Evolutionary conservation across 306 rosid genomes (phyloP), one percentile per base, ranked within the genome.

Genomic region (Heteromeles arbutifolia): DNA sequence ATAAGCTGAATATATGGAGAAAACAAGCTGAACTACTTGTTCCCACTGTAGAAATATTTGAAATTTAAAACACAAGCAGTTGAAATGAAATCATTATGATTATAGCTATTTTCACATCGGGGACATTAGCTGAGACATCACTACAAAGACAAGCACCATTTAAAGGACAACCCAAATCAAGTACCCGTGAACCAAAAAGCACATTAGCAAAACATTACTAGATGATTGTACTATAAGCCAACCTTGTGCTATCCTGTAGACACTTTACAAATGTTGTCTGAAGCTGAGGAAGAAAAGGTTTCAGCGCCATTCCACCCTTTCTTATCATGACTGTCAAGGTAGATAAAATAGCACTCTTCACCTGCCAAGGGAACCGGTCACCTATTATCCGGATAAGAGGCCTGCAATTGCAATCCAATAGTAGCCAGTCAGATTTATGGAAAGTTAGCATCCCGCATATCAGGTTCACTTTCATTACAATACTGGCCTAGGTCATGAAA

Each of bases 281-380:
- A 78, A 95, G 88, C 86, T 95, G 99, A 83, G 99, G 99, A 82
- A 95, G 99, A 85, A 95, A 95, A 57, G 99, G 99, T 75, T 91
- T 92, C 78, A 95, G 76, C 31, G 91, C 87, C 56, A 92, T 86
- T 70, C 99, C 97, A 70, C 97, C 93, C 83, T 92, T 95, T 78
- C 84, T 87, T 71, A 95, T 92, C 82, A 92, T 84, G 79, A 85
- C 88, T 78, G 81, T 88, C 85, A 92, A 83, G 58, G 99, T 95
- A 78, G 99, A 89, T 77, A 95, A 83, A 82, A 92, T 95, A 79
- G 99, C 93, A 89, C 97, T 92, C 85, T 95, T 95, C 82, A 95
- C 99, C 79, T 95, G 99, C 99, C 99, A 95, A 22, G 99, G 97
- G 80, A 95, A 95, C 85, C 97, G 92, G 82, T 95, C 99, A 28